Evolutionary conservation across 2,329 filamentous ascomycete species (phyloP).

Genomic region (Coniochaeta sp.): DNA sequence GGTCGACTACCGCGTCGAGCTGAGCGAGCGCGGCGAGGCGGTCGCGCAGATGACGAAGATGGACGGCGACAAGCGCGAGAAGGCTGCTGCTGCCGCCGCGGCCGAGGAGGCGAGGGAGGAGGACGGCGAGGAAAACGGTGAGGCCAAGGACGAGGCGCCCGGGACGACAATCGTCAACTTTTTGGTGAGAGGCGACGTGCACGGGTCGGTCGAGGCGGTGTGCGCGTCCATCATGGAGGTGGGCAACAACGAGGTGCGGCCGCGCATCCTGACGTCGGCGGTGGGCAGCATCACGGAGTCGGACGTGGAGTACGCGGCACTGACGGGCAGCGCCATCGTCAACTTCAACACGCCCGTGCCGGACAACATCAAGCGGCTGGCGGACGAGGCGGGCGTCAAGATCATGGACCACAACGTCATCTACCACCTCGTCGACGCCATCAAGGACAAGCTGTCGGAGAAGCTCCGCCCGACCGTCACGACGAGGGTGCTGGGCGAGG

Average conservation of each 20-base stretch:
- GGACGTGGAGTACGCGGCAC: slow-evolving; percentile 81
- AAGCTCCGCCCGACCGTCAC: slow-evolving; percentile 60
- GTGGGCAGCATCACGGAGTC: slow-evolving; percentile 77
- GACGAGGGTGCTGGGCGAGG: slow-evolving; percentile 74
- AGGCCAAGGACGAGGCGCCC: slow-evolving; percentile 25
- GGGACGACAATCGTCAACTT: slow-evolving; percentile 61
- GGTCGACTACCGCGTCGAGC: slow-evolving; percentile 67
- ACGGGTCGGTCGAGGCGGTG: slow-evolving; percentile 88
- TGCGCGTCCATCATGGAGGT: slow-evolving; percentile 67
- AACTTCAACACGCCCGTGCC: slow-evolving; percentile 77
- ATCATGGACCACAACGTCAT: slow-evolving; percentile 85
- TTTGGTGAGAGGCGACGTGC: slow-evolving; percentile 86
- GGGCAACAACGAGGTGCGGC: slow-evolving; percentile 76
- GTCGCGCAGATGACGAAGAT: slow-evolving; percentile 76
- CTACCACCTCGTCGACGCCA: slow-evolving; percentile 70
- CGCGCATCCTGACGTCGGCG: slow-evolving; percentile 67
- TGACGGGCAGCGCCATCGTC: slow-evolving; percentile 68
- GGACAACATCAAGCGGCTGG: slow-evolving; percentile 59
- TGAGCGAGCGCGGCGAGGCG: slow-evolving; percentile 62
- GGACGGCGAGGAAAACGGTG: slow-evolving; percentile 25
- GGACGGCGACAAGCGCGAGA: slow-evolving; percentile 55
- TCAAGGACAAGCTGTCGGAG: slow-evolving; percentile 60
- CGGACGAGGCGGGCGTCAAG: slow-evolving; percentile 62
- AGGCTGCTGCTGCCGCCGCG: slow-evolving; percentile 32
- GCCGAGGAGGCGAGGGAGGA: slow-evolving; percentile 26